Evolutionary conservation across 805 yeast genomes (phyloP), one percentile per base, ranked within the genome.

Genomic region (Vanderwaltozyma tropicalis): DNA sequence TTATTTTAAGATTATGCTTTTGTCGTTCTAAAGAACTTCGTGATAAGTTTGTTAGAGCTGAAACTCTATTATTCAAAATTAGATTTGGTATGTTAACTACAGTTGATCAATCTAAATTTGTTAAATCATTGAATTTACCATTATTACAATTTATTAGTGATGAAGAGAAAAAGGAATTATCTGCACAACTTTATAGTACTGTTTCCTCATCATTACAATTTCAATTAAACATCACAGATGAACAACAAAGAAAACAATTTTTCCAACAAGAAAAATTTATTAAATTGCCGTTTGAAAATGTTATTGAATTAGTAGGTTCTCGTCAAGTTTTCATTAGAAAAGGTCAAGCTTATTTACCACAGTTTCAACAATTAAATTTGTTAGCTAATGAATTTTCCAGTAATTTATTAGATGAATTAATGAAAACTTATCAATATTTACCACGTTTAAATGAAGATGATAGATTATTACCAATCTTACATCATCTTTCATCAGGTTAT

Each of bases 401-500:
- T 28, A 57, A 64, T 39, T 62, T 88, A 37, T 55, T 58, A 2
- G 54, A 59, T 14, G 74, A 76, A 16, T 65, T 92, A 45, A 61
- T 76, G 17, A 62, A 68, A 33, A 84, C 96, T 0, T 78, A 86
- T 49, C 82, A 81, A 53, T 72, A 82, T 16, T 63, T 87, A 38
- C 94, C 95, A 6, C 69, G 88, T 10, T 64, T 89, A 39, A 95
- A 87, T 53, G 97, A 89, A 63, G 96, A 87, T 53, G 94, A 87
- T 55, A 68, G 99, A 41, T 62, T 92, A 32, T 63, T 87, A 36
- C 96, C 96, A 1, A 76, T 92, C 21, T 66, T 92, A 44, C 76
- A 77, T 50, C 87, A 88, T 51, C 61, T 92, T 33, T 76, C 94
- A 0, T 70, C 74, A 22, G 86, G 86, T 11, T 82, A 81, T 50